Evolutionary conservation across 768 basidiomycete genomes (phyloP), one percentile per base, ranked within the genome.

Genomic region (Russula abietina): DNA sequence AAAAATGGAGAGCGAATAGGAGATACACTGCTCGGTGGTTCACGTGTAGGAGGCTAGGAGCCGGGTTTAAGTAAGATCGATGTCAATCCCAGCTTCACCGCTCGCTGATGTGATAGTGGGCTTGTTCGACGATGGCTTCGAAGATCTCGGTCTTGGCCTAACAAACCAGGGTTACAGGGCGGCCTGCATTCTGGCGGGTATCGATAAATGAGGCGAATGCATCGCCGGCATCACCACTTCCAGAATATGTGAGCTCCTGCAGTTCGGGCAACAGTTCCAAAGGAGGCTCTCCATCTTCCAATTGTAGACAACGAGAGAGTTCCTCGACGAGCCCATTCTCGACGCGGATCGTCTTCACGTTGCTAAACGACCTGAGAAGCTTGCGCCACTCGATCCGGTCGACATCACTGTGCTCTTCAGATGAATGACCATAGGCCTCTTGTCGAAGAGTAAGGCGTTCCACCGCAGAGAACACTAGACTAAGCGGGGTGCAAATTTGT

Each of bases 161-260:
- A n/a, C n/a, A n/a, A n/a, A n/a, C n/a, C n/a, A n/a, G n/a, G n/a
- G n/a, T n/a, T n/a, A 52, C 11, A 10, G 51, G 51, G 4, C 12
- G 19, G 16, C n/a, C 32, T 36, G 51, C n/a, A 3, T 32, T 19
- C 56, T 69, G n/a, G 30, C 61, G 64, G 5, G 68, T 73, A 58
- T 71, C 65, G n/a, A 52, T 22, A 1, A 52, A 32, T 11, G 32
- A 4, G 1, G 33, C 7, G n/a, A 52, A 52, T 22, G n/a, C 16
- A 7, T 52, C 17, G 12, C 5, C 12, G 16, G n/a, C 32, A 6
- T 8, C 19, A 4, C 51, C 36, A 5, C 28, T 19, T 4, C 1
- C 4, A n/a, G 33, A 28, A 22, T 28, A 52, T 36, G 16, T 32
- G 14, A 60, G 51, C 52, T 38, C 32, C 8, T 46, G 8, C 33